These are phyloP conservation scores for Thielaviopsis euricoi DNA, from an alignment of 2,329 filamentous ascomycete genomes.

Conservation along the genomic window DNA sequence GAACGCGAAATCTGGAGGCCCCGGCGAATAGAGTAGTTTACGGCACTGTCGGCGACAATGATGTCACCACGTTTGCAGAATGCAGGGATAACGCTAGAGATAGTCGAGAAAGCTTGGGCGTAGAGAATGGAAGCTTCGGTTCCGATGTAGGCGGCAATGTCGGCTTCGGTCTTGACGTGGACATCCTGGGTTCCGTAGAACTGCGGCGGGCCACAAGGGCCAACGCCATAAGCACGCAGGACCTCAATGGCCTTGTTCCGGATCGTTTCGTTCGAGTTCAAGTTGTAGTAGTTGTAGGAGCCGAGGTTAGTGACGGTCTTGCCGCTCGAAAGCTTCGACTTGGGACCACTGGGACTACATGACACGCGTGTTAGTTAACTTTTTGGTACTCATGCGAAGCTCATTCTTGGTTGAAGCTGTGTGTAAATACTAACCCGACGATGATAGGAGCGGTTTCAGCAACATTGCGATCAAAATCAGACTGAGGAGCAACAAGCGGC, in stretches of 20 bases:
- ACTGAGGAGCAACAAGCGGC: constrained; percentile 63
- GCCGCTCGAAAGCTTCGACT: constrained; percentile 74
- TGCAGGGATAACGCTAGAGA: constrained; percentile 89
- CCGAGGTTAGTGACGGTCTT: constrained; percentile 86
- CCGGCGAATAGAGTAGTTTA: constrained; percentile 88
- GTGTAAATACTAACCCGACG: constrained; percentile 44
- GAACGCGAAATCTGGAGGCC: constrained; percentile 86
- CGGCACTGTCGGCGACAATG: constrained; percentile 84
- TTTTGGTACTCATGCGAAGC: background rate
- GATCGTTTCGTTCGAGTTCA: constrained; percentile 78
- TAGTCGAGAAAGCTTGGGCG: constrained; percentile 88
- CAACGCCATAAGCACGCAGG: constrained; percentile 86
- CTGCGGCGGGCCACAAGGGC: constrained; percentile 87
- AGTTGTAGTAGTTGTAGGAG: constrained; percentile 96
- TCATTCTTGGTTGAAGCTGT: background rate
- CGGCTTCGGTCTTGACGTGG: constrained; percentile 89
- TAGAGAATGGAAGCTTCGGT: constrained; percentile 86
- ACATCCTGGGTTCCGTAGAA: constrained; percentile 99
- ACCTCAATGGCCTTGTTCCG: constrained; percentile 93
- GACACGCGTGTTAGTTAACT: background rate
- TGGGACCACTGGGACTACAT: constrained; percentile 67
- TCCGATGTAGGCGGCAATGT: constrained; percentile 80
- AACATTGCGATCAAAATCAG: constrained; percentile 61
- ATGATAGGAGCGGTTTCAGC: constrained; percentile 76
- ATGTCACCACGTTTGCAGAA: constrained; percentile 96